These are phyloP conservation scores for Geranium rotundifolium DNA, from an alignment of 345 rosid species.

Conservation along the genomic window DNA sequence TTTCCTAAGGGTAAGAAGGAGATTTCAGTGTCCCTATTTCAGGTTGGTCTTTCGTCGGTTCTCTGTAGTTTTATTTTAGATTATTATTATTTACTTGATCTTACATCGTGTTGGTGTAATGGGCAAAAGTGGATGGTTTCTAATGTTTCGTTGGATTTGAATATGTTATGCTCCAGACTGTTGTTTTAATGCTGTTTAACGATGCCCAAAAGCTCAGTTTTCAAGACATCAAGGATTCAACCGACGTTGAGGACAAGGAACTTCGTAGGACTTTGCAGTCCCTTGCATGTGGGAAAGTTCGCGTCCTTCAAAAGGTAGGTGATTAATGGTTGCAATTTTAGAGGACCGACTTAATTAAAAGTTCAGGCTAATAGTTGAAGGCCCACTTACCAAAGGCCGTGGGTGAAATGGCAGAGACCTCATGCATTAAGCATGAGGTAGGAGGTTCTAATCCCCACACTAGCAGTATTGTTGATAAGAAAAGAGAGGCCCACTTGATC, in stretches of 20 bases:
- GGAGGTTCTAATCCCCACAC: too few species aligned
- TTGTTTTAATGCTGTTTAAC: conserved; percentile 90
- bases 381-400: too few species aligned
- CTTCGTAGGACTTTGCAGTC: conserved; percentile 90
- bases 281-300: conserved; percentile 95
- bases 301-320: conserved; percentile 80
- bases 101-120: not conserved
- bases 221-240: conserved; percentile 85
- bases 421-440: too few species aligned
- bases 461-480: too few species aligned
- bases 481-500: too few species aligned
- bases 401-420: too few species aligned
- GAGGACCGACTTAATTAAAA: too few species aligned
- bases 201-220: conserved; percentile 86
- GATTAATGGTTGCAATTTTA: not conserved
- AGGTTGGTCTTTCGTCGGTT: conserved; percentile 38
- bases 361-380: too few species aligned
- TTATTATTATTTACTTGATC: not conserved
- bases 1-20: conserved; percentile 88
- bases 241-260: conserved; percentile 91
- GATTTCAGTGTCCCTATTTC: conserved; percentile 93
- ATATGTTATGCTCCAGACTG: conserved; percentile 45
- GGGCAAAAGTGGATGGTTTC: conserved; percentile 1
- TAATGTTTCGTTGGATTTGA: conserved; percentile 10
- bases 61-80: not conserved